A percentile compares a stretch with the other conserved stretches of the same genome.
Evolutionary conservation across 164 flowering plant genomes (phyloP).

Genomic region (Vitis rupestris): DNA sequence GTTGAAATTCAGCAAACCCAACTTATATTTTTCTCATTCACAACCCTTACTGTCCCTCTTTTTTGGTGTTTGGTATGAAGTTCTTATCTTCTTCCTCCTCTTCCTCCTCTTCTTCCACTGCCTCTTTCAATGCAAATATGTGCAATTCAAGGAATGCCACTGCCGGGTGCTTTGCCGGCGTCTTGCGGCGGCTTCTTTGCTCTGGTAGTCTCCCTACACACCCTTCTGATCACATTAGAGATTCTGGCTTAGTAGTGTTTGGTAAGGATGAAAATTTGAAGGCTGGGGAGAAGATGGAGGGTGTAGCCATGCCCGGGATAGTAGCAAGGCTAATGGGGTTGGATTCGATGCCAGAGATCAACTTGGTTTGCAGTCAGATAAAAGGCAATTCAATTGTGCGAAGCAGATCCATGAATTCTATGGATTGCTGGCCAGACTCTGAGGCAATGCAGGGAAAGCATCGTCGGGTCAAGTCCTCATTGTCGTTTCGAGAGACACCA

Average conservation of each 20-base stretch:
- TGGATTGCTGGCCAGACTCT: slow-evolving; percentile 10
- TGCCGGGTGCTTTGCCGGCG: slow-evolving; percentile 36
- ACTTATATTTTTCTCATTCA: background rate
- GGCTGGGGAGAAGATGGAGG: slow-evolving; percentile 10
- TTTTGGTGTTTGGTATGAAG: slow-evolving; percentile 16
- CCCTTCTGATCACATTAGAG: slow-evolving; percentile 34
- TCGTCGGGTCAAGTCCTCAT: slow-evolving; percentile 22
- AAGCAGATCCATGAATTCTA: slow-evolving; percentile 40
- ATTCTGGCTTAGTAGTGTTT: background rate
- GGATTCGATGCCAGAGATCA: slow-evolving; percentile 42
- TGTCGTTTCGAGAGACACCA: slow-evolving; percentile 35
- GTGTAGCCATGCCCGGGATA: slow-evolving; percentile 29
- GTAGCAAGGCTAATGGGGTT: slow-evolving; percentile 77
- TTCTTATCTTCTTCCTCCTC: slow-evolving; percentile 23
- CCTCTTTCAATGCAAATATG: slow-evolving; percentile 5
- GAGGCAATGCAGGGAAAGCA: slow-evolving; percentile 20
- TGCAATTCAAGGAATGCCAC: slow-evolving; percentile 22
- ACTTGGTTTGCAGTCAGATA: background rate
- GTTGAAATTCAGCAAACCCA: background rate
- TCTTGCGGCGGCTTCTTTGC: slow-evolving; percentile 50
- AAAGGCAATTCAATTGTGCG: slow-evolving; percentile 23
- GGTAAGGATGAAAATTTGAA: background rate
- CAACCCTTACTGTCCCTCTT: background rate
- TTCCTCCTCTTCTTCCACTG: slow-evolving; percentile 18
- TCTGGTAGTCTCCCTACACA: slow-evolving; percentile 38